A percentile compares a stretch with the other conserved stretches of the same genome.
phyloP scores from a whole-genome alignment of 805 yeast genomes.

The Grigorovia humatica region DNA sequence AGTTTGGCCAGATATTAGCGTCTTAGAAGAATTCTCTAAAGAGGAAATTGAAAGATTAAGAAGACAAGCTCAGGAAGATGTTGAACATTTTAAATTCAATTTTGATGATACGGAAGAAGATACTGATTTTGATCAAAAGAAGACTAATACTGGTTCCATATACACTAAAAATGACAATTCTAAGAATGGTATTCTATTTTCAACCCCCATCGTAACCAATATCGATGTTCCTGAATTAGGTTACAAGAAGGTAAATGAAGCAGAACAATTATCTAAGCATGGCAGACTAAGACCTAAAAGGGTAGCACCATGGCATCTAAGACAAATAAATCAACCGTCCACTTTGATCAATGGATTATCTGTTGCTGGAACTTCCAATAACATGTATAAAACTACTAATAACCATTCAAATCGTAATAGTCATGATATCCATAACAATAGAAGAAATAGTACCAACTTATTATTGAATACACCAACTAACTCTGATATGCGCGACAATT shows the following conservation, averaged over 20 bases:
- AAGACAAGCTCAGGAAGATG: constrained; percentile 32
- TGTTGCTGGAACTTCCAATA: background rate
- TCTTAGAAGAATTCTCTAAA: constrained; percentile 64
- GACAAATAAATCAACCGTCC: constrained; percentile 2
- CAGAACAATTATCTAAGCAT: constrained; percentile 35
- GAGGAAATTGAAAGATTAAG: constrained; percentile 50
- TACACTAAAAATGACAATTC: constrained; percentile 6
- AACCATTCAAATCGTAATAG: background rate
- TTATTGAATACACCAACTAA: constrained; percentile 2
- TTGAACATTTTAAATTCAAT: constrained; percentile 30
- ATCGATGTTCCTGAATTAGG: constrained; percentile 34
- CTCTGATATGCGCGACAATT: constrained; percentile 15
- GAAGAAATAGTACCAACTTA: background rate
- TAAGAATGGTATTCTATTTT: constrained; percentile 27
- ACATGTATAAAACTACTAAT: background rate
- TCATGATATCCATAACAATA: background rate
- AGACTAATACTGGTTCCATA: background rate
- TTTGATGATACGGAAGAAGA: constrained; percentile 28
- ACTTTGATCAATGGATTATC: constrained; percentile 2
- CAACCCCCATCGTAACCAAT: constrained; percentile 34
- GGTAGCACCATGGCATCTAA: constrained; percentile 61
- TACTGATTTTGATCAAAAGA: constrained; percentile 4
- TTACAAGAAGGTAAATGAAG: constrained; percentile 42
- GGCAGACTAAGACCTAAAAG: constrained; percentile 71
- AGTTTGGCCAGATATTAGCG: constrained; percentile 75